These are phyloP conservation scores for Aspergillus japonicus DNA, from an alignment of 2,329 filamentous ascomycete genomes.

Conservation along the genomic window DNA sequence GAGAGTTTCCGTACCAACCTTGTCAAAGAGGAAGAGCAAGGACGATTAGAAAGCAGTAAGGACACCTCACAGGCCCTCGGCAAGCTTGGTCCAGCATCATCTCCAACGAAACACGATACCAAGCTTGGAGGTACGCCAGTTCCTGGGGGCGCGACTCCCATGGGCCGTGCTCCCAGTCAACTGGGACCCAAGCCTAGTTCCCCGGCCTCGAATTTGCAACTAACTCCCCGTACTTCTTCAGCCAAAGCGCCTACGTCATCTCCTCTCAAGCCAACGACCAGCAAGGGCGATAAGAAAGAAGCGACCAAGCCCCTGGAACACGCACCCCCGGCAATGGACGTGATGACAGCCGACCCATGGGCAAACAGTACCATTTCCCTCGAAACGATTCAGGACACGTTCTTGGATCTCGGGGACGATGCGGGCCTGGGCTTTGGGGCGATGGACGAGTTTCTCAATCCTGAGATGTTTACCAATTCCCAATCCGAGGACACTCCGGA, in stretches of 20 bases:
- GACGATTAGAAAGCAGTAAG: conserved; percentile 23
- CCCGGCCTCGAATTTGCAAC: conserved; percentile 34
- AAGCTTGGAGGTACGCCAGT: conserved; percentile 32
- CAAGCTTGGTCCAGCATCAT: conserved; percentile 22
- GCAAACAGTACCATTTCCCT: conserved; percentile 38
- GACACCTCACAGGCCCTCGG: conserved; percentile 12
- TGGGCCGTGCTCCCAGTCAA: conserved; percentile 36
- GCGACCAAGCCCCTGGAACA: conserved; percentile 23
- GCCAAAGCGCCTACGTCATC: conserved; percentile 23
- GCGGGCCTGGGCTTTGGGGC: conserved; percentile 33
- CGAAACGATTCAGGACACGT: conserved; percentile 39
- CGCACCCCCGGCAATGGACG: conserved; percentile 13
- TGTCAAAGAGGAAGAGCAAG: conserved; percentile 47
- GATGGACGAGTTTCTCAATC: conserved; percentile 40
- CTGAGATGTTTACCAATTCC: conserved; percentile 35
- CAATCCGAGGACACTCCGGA: conserved; percentile 39
- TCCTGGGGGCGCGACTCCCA: conserved; percentile 30
- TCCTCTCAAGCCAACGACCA: conserved; percentile 23
- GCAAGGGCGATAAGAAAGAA: conserved; percentile 30
- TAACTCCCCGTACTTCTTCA: conserved; percentile 30
- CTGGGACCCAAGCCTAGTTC: conserved; percentile 34
- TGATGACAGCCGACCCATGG: conserved; percentile 35
- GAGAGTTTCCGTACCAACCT: conserved; percentile 52
- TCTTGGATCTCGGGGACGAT: conserved; percentile 33
- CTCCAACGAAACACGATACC: conserved; percentile 29